phyloP scores from a whole-genome alignment of 257 asterid genomes.

The Dorcoceras hygrometricum region DNA sequence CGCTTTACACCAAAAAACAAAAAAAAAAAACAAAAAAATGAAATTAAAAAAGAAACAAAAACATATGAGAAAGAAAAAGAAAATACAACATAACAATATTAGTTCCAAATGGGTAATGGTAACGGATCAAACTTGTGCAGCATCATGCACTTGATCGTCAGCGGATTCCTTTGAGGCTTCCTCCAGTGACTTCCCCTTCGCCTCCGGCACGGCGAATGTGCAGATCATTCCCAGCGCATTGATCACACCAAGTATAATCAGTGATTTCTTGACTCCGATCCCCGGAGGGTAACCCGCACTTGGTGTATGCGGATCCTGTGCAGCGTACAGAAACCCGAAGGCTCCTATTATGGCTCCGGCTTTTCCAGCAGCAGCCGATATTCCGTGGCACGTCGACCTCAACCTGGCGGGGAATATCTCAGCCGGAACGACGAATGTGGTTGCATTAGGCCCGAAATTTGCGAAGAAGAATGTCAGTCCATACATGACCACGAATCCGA shows the following conservation, averaged over 20 bases:
- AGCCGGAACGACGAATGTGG: conserved; percentile 11
- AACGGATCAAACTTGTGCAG: not conserved
- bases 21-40: no score
- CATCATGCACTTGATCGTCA: not conserved
- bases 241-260: not conserved
- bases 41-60: no score
- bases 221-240: not conserved
- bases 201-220: conserved; percentile 7
- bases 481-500: not conserved
- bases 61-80: no score
- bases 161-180: not conserved
- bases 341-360: conserved; percentile 9
- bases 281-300: not conserved
- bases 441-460: conserved; percentile 9
- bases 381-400: conserved; percentile 14
- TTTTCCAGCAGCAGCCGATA: not conserved
- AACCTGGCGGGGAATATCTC: conserved; percentile 12
- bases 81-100: not conserved
- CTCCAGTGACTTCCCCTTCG: conserved; percentile 10
- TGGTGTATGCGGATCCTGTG: not conserved
- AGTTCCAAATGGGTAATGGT: no score
- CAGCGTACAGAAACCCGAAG: not conserved
- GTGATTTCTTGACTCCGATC: not conserved
- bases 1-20: not conserved
- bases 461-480: conserved; percentile 15